These are phyloP conservation scores for Fusarium mundagurra DNA, from an alignment of 2,329 filamentous ascomycete genomes.

Conservation along the genomic window DNA sequence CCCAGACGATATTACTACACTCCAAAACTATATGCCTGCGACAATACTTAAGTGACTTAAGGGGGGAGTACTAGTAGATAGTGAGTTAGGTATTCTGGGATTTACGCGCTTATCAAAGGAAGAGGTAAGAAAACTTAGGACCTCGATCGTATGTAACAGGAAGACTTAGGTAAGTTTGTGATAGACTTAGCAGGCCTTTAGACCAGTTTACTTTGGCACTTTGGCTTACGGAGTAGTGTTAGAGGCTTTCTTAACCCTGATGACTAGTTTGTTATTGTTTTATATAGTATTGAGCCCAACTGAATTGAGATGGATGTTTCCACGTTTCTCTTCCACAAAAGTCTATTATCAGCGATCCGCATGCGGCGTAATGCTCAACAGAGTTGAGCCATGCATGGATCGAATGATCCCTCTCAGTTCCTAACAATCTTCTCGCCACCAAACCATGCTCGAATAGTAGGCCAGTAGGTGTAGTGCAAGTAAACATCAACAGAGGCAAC, in stretches of 20 bases:
- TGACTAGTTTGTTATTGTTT: neutral
- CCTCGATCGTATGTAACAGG: neutral
- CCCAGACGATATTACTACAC: neutral
- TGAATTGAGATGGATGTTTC: neutral
- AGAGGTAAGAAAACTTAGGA: neutral
- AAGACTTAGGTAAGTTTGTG: neutral
- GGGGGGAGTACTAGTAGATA: neutral
- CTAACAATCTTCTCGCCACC: neutral
- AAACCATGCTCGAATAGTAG: conserved; percentile 25
- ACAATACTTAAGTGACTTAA: neutral
- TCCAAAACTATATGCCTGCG: neutral
- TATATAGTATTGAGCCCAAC: neutral
- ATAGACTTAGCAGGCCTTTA: neutral
- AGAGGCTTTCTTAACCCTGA: neutral
- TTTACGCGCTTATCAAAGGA: neutral
- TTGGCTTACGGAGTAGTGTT: no score
- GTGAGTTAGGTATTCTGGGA: neutral
- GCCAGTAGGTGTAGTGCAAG: conserved; percentile 44
- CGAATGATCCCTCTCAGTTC: neutral
- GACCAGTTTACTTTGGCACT: neutral
- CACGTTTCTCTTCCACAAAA: neutral
- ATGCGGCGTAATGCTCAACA: no score
- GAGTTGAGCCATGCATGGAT: neutral
- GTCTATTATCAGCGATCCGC: neutral
- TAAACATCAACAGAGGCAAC: conserved; percentile 39